Base-by-base conservation (phyloP, 306 rosid genomes). In the Arachis stenosperma region DNA sequence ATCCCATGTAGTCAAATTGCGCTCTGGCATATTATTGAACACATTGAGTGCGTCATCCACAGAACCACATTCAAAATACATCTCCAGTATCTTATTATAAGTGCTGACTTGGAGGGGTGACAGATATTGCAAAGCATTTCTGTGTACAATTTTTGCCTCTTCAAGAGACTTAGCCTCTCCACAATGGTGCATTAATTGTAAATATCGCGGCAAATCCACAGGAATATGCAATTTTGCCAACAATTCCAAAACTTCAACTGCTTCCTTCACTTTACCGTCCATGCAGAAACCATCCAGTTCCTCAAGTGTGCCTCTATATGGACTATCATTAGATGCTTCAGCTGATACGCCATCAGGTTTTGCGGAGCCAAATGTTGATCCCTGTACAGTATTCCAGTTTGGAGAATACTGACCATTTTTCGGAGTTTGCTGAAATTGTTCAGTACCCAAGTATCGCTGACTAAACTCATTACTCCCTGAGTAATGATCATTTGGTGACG, bases 1-100 rank as follows among this genome's bases (percentile, higher is more conserved):
- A 82, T 87, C 96, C 96, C 97, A 91, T 8, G 97, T 86, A 29
- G 93, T 88, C 81, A 89, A 62, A 76, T 91, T 91, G 57, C 81
- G 84, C 43, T 65, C 76, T 3, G 93, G 84, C 93, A 89, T 91
- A 22, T 79, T 44, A 60, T 86, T 63, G 73, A 89, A 91, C 65
- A 88, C 87, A 54, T 54, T 11, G 27, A 60, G 11, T 12, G 97
- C 91, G 13, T 89, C 88, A 66, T 89, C 89, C 74, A 84, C 84
- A 39, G 93, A 89, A 73, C 91, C 95, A 80, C 97, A 91, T 77
- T 84, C 77, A 8, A 85, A 85, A 77, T 91, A 91, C 90, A 86
- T 91, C 79, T 89, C 91, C 65, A 91, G 52, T 70, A 91, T 89
- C 81, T 55, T 84, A 81, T 89, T 91, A 64, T 81, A 85, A n/a